These are phyloP conservation scores for Arthromyces matolae DNA, from an alignment of 768 basidiomycete species.

Conservation along the genomic window DNA sequence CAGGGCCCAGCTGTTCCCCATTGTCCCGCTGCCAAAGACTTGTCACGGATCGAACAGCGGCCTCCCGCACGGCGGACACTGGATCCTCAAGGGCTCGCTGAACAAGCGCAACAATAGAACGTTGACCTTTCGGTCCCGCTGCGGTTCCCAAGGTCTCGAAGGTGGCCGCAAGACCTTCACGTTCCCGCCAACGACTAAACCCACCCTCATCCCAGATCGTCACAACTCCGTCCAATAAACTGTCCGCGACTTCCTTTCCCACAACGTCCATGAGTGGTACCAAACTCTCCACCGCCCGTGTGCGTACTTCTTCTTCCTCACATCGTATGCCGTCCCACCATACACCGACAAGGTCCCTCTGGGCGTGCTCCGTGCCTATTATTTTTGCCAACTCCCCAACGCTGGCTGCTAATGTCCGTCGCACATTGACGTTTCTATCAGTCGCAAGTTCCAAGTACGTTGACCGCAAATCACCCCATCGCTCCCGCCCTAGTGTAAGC, in stretches of 20 bases:
- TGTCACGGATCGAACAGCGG: conserved; percentile 57
- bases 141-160: conserved; percentile 46
- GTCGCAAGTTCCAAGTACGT: conserved; percentile 64
- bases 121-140: conserved; percentile 38
- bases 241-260: conserved; percentile 41
- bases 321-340: conserved; percentile 60
- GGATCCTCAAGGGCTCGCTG: conserved; percentile 64
- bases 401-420: conserved; percentile 80
- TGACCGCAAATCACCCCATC: conserved; percentile 73
- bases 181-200: conserved; percentile 74
- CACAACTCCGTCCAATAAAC: conserved; percentile 43
- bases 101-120: conserved; percentile 52
- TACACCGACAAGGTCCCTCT: conserved; percentile 64
- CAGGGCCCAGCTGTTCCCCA: conserved; percentile 31
- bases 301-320: conserved; percentile 67
- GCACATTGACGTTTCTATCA: conserved; percentile 60
- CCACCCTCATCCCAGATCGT: conserved; percentile 54
- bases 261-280: conserved; percentile 54
- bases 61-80: conserved; percentile 83
- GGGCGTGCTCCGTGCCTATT: conserved; percentile 66
- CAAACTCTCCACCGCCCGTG: conserved; percentile 67
- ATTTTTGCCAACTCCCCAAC: conserved; percentile 87
- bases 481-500: conserved; percentile 67
- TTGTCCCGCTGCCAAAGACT: conserved; percentile 2
- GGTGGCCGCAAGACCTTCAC: conserved; percentile 62